Evolutionary conservation across 495 filamentous ascomycete genomes (phyloP), one percentile per base, ranked within the genome.

Genomic region (Geopyxis carbonaria): DNA sequence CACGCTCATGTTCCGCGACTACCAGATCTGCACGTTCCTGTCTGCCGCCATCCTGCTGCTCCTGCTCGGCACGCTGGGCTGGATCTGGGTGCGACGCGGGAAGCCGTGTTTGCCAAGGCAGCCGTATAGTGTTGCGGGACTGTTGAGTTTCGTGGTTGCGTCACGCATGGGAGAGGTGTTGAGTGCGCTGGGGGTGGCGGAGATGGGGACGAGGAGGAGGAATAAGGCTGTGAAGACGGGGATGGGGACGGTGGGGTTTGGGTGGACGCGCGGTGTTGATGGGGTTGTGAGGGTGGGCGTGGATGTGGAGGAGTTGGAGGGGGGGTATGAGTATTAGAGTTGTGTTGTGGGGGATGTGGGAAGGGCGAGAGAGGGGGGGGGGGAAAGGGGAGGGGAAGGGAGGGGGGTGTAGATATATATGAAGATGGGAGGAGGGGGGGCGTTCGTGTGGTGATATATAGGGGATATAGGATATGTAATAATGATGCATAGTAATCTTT

Each of bases 221-320:
- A 34, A 34, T 34, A 34, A 34, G 31, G 10, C 10, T n/a, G 31
- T 34, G 3, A 13, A 13, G 7, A 19, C 11, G 2, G 16, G 16
- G 11, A 18, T 10, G 3, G 20, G 20, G 31, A 19, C 1, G 31
- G 14, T 13, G 14, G 31, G 31, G 31, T 34, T 34, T 34, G 31
- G 31, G 7, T 34, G 31, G 31, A 34, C 31, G 11, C 10, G 10
- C 9, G 31, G 31, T n/a, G 2, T 19, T n/a, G 31, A 34, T 34
- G 31, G 31, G 16, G 11, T 15, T n/a, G 20, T 15, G 31, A 34
- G 31, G 7, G 31, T 34, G 11, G 31, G 31, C 2, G 16, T 34
- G 11, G 31, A 34, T 34, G 31, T 15, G 7, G 31, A 34, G 31
- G 31, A 34, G 31, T 34, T 34, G 31, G 31, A 34, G 11, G 31